A percentile compares a stretch with the other conserved stretches of the same genome.
Conservation (phyloP, 192 early-diverging fungal species). For the Dissophora globulifera region DNA sequence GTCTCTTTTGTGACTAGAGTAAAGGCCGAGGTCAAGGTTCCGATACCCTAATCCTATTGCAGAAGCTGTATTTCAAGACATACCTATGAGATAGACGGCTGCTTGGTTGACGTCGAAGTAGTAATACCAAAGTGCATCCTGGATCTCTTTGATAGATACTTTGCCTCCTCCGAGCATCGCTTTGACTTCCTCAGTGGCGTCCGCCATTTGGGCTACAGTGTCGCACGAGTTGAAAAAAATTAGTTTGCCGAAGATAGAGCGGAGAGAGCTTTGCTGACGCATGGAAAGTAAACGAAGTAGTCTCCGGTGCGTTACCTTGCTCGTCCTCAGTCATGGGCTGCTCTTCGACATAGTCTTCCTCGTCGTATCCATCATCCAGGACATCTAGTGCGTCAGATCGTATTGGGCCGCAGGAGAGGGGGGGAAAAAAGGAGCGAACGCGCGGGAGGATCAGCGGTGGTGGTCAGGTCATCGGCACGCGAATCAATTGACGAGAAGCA, state of each 20-base stretch:
- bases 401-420: background rate
- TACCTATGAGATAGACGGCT: conserved; percentile 76
- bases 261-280: too few species aligned
- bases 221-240: too few species aligned
- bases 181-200: conserved; percentile 68
- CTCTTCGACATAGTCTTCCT: conserved; percentile 53
- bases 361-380: conserved; percentile 55
- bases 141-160: conserved; percentile 72
- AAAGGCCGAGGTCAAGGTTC: too few species aligned
- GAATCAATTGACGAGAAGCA: background rate
- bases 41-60: too few species aligned
- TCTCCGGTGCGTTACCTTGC: conserved; percentile 46
- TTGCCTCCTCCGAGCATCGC: conserved; percentile 66
- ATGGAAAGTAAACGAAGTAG: too few species aligned
- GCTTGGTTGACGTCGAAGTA: conserved; percentile 78
- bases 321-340: conserved; percentile 33
- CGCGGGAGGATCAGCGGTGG: too few species aligned
- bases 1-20: too few species aligned
- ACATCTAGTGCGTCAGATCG: conserved; percentile 23
- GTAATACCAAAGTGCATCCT: conserved; percentile 76
- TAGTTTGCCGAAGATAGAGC: background rate
- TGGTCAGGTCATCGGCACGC: too few species aligned
- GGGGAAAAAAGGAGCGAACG: background rate
- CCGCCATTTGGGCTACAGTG: conserved; percentile 59
- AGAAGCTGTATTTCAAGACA: too few species aligned